Base-by-base conservation (phyloP, 192 early-diverging fungal genomes). In the Entomortierella chlamydospora region DNA sequence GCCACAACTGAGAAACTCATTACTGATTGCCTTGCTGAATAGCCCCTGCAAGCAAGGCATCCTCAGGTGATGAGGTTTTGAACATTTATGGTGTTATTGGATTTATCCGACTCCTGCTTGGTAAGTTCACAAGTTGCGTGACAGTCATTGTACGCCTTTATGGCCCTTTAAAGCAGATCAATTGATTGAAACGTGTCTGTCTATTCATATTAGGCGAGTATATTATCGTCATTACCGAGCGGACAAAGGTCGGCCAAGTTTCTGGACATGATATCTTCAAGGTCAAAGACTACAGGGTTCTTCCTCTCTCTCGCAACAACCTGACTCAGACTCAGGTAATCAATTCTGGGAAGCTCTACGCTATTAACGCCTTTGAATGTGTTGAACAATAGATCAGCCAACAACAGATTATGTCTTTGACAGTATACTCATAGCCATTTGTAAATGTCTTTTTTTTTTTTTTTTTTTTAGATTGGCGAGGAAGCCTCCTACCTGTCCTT, bases 81-180 rank as follows among this genome's bases (percentile, higher is more conserved):
- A 85, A 52, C 23, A 87, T 93, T 17, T 87, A 86, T 67, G 94
- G 94, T 64, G 81, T 95, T 57, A 82, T 95, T 47, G 93, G 93
- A 30, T 85, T 95, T 53, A 84, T 94, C 37, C 72, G 80, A 26
- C 82, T 95, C 8, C 84, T 91, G 57, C 86, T 91, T 56, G 92
- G 93, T 92, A 77, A 20, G 42, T 26, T 29, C n/a, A 4, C 6
- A 10, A 37, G 5, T 10, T 37, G 34, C 10, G 34, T 37, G 34
- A 37, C n/a, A n/a, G n/a, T n/a, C n/a, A n/a, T n/a, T 37, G 34
- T 7, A 37, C 34, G 10, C 10, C 10, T 37, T 37, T 37, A 10
- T 7, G 34, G 34, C 34, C 10, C 10, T 7, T 37, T 10, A 4
- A 37, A 37, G 51, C 57, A 60, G 28, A 42, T 53, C 9, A 53